phyloP scores from a whole-genome alignment of 2,329 filamentous ascomycete species.

The Dothiorella sarmentorum region DNA sequence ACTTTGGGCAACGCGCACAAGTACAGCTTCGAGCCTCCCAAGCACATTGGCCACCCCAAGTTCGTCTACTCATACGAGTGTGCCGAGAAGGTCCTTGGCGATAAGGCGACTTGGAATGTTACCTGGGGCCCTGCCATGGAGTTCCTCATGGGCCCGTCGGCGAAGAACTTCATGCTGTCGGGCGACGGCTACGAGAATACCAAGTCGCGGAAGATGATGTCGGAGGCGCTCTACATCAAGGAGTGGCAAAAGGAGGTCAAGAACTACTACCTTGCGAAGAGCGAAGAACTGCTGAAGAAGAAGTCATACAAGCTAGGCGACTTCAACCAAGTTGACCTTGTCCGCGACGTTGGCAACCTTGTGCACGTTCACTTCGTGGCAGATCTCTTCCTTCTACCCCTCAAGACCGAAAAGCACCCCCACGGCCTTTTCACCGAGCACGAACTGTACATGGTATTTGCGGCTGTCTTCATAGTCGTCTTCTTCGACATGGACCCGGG shows the following conservation, averaged over 20 bases:
- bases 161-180: conserved; percentile 55
- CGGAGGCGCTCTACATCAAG: conserved; percentile 57
- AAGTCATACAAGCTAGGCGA: conserved; percentile 64
- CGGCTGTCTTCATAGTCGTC: conserved; percentile 51
- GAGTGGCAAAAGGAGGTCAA: conserved; percentile 64
- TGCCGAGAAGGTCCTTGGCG: conserved; percentile 60
- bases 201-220: conserved; percentile 35
- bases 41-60: conserved; percentile 41
- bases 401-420: conserved; percentile 52
- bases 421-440: conserved; percentile 52
- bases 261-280: conserved; percentile 64
- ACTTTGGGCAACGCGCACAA: conserved; percentile 63
- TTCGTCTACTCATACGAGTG: conserved; percentile 60
- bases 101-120: conserved; percentile 60
- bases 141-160: conserved; percentile 59
- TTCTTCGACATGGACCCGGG: conserved; percentile 55
- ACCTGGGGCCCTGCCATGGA: conserved; percentile 62
- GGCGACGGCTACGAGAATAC: conserved; percentile 34
- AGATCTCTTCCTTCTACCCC: conserved; percentile 53
- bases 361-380: conserved; percentile 55
- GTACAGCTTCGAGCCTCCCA: conserved; percentile 67
- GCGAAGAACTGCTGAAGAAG: conserved; percentile 58
- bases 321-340: conserved; percentile 67
- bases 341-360: conserved; percentile 55
- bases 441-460: conserved; percentile 54